These are phyloP conservation scores for Colletotrichum sp. DNA, from an alignment of 2,329 filamentous ascomycete species.

Conservation along the genomic window DNA sequence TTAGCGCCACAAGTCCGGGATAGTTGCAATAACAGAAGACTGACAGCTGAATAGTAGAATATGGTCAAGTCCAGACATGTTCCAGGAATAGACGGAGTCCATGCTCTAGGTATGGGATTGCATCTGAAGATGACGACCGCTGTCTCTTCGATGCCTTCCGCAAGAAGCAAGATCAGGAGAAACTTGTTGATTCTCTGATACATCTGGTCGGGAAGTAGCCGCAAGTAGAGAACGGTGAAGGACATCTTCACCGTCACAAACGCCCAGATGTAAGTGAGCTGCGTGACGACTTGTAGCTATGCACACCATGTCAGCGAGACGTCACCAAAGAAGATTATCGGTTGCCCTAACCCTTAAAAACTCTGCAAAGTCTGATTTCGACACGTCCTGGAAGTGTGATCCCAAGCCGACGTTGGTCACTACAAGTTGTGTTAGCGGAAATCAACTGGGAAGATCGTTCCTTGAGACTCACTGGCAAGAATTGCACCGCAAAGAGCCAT, in stretches of 20 bases:
- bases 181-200: slow-evolving; percentile 19
- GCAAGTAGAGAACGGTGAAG: slow-evolving; percentile 19
- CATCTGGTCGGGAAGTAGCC: slow-evolving; percentile 18
- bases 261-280: slow-evolving; percentile 22
- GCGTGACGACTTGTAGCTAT: slow-evolving; percentile 21
- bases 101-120: slow-evolving; percentile 17
- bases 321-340: background rate
- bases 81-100: slow-evolving; percentile 16
- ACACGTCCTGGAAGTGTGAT: slow-evolving; percentile 16
- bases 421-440: background rate
- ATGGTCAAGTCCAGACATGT: slow-evolving; percentile 33
- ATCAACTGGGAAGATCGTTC: background rate
- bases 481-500: slow-evolving; percentile 22
- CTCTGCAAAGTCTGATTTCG: slow-evolving; percentile 3
- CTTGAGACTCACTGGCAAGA: slow-evolving; percentile 8
- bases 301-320: background rate
- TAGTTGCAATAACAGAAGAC: background rate
- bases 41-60: slow-evolving; percentile 19
- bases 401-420: slow-evolving; percentile 22
- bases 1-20: background rate
- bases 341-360: slow-evolving; percentile 6
- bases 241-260: slow-evolving; percentile 24
- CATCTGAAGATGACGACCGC: slow-evolving; percentile 23
- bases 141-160: slow-evolving; percentile 21
- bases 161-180: slow-evolving; percentile 10